Conservation (phyloP, 2,329 filamentous ascomycete genomes). For the Xylariales sp. region DNA sequence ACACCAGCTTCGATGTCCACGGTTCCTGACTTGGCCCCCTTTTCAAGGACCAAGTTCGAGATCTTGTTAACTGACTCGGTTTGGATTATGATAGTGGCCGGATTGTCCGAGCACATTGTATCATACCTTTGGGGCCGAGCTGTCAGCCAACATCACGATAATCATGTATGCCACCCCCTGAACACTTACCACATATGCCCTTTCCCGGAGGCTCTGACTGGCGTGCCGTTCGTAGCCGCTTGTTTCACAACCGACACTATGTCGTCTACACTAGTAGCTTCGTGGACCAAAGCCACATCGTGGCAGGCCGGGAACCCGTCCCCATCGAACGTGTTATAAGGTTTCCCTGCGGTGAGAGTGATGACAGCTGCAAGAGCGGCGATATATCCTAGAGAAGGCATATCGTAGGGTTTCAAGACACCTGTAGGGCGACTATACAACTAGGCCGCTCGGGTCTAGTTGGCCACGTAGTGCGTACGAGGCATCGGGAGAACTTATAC, state of each 20-base stretch:
- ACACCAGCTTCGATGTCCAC: slow-evolving; percentile 64
- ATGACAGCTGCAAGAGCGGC: slow-evolving; percentile 32
- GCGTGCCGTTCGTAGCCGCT: slow-evolving; percentile 53
- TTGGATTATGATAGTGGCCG: slow-evolving; percentile 60
- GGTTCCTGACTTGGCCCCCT: slow-evolving; percentile 53
- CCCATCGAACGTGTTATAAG: slow-evolving; percentile 64
- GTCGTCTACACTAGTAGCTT: slow-evolving; percentile 59
- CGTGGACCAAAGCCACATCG: slow-evolving; percentile 58
- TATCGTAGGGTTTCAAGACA: slow-evolving; percentile 24
- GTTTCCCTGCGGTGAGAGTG: slow-evolving; percentile 41
- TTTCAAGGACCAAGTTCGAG: slow-evolving; percentile 56
- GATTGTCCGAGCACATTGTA: slow-evolving; percentile 63
- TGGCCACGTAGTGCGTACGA: background rate
- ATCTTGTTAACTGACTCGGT: slow-evolving; percentile 59
- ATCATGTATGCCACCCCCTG: background rate
- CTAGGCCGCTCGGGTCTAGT: background rate
- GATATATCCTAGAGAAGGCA: slow-evolving; percentile 38
- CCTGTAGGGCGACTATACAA: background rate
- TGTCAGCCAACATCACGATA: slow-evolving; percentile 5
- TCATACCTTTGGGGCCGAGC: slow-evolving; percentile 56
- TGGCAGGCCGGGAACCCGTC: slow-evolving; percentile 60
- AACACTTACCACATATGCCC: slow-evolving; percentile 57
- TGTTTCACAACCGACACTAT: slow-evolving; percentile 56
- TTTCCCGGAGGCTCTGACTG: slow-evolving; percentile 61
- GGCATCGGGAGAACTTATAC: slow-evolving; percentile 17